phyloP scores from a whole-genome alignment of 345 rosid species.

The Linum usitatissimum region DNA sequence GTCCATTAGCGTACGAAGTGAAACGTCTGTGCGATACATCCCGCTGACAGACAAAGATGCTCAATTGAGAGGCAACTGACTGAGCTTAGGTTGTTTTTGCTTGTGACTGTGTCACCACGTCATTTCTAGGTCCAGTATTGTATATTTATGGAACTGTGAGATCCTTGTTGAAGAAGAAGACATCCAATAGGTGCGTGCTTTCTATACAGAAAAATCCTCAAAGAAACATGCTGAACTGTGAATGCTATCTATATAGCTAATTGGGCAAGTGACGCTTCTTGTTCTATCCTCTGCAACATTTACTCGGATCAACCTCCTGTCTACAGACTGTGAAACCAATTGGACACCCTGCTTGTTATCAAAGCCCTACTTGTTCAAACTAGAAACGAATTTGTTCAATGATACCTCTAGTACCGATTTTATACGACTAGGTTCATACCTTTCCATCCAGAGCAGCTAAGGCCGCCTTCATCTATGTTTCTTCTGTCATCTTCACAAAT shows the following conservation, averaged over 20 bases:
- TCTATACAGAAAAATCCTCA: no score
- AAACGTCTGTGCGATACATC: constrained; percentile 81
- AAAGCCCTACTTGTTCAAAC: no score
- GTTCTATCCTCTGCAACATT: constrained; percentile 76
- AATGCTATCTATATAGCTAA: no score
- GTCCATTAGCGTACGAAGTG: constrained; percentile 42
- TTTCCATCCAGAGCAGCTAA: constrained; percentile 89
- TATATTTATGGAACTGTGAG: background rate
- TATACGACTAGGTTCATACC: constrained; percentile 26
- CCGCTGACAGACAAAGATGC: constrained; percentile 84
- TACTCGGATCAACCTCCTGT: constrained; percentile 87
- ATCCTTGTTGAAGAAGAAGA: background rate
- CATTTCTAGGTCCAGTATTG: background rate
- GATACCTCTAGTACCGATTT: no score
- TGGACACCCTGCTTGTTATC: background rate
- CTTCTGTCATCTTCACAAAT: constrained; percentile 72
- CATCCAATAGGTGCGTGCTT: background rate
- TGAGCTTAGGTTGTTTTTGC: background rate
- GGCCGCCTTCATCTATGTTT: constrained; percentile 72
- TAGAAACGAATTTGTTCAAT: background rate
- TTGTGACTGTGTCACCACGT: background rate
- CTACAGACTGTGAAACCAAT: constrained; percentile 45
- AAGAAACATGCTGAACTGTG: no score
- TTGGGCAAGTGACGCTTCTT: constrained; percentile 30
- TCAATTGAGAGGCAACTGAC: constrained; percentile 30